Percentiles rank a stretch among this genome's conserved stretches.
Evolutionary conservation across 331 rosid genomes (phyloP).

Genomic region (Erythrophleum ivorense): DNA sequence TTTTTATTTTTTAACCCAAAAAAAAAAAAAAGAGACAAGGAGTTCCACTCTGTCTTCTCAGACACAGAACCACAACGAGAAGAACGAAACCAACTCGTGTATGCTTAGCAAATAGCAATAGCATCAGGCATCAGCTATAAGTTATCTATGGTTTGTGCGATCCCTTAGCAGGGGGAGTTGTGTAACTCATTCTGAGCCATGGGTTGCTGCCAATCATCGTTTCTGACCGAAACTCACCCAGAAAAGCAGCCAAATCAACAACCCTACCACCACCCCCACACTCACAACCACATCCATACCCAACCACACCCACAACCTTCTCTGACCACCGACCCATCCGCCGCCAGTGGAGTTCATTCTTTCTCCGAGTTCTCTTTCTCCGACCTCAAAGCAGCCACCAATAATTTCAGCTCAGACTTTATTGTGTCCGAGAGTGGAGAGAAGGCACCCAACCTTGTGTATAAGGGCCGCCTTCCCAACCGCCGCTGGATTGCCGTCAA

Average conservation of each 20-base stretch:
- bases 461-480: conserved; percentile 81
- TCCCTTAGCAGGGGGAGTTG: background rate
- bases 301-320: conserved; percentile 38
- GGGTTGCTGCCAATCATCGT: conserved; percentile 79
- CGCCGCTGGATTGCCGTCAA: conserved; percentile 92
- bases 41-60: conserved; percentile 28
- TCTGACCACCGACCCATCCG: conserved; percentile 13
- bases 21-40: background rate
- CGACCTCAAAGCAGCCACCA: conserved; percentile 83
- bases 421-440: conserved; percentile 96
- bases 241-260: conserved; percentile 53
- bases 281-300: conserved; percentile 25
- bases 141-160: conserved; percentile 9
- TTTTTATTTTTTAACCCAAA: no score
- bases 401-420: conserved; percentile 76
- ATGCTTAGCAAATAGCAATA: background rate
- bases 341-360: conserved; percentile 41
- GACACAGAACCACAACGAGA: background rate
- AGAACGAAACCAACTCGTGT: background rate
- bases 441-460: conserved; percentile 86
- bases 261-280: conserved; percentile 35
- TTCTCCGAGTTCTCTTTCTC: conserved; percentile 78
- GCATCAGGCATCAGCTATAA: background rate
- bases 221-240: conserved; percentile 48
- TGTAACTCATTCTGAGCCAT: conserved; percentile 38